Base-by-base conservation (phyloP, 352 stramenopile genomes). In the Globisporangium cederbergense region DNA sequence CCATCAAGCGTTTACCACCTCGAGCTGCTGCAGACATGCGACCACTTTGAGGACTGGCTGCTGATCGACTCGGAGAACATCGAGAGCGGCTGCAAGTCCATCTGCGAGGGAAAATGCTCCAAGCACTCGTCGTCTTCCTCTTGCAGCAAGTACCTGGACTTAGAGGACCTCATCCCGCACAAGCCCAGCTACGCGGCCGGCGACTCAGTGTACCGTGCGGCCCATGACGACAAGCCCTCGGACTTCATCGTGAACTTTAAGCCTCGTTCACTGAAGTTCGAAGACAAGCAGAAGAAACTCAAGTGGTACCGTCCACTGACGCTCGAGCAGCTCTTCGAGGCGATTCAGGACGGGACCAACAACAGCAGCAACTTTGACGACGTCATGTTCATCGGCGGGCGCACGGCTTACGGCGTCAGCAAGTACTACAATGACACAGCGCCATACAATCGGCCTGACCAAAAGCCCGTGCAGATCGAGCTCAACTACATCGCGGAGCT, bases 261-360 rank as follows among this genome's bases (percentile, higher is more conserved):
- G 45, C 69, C 72, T 3, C 63, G 55, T 13, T 63, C 72, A 25
- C 57, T 79, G n/a, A 70, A 67, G 43, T 69, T 78, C 43, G 62
- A 68, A 34, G 62, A 50, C 4, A 60, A 22, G 22, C 13, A 32
- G 28, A 60, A 32, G 11, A 51, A 65, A 22, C 47, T 42, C 32
- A 67, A 62, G 45, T 82, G 75, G 75, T 82, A 82, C 46, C 69
- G 72, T 7, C 72, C 72, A 38, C 62, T 82, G 13, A 66, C 64
- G 40, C 58, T 77, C 28, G 65, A 57, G 4, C 72, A 82, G 32
- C 60, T 85, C 20, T 52, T 77, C 32, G 82, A 97, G 46, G 88
- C 89, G 3, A 88, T 90, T 60, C 93, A 95, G 64, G 91, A 86
- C 53, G 89, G 96, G 58, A 86, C 77, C 2, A 70, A 68, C n/a